Conservation (phyloP, 768 basidiomycete genomes). For the Boletus sp. region DNA sequence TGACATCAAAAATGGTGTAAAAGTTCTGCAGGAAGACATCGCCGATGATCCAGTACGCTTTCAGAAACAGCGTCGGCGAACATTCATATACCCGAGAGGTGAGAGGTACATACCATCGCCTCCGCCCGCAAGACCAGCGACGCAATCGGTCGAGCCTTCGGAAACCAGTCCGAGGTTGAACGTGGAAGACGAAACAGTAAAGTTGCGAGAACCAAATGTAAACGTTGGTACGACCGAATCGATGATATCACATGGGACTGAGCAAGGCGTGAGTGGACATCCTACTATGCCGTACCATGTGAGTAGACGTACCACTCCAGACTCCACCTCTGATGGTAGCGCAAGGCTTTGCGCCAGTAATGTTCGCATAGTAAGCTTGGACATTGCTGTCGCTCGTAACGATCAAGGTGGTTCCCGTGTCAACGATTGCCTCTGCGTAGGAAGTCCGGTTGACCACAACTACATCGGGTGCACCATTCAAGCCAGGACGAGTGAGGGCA, state of each 20-base stretch:
- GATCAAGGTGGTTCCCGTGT: slow-evolving; percentile 33
- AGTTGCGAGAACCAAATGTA: slow-evolving; percentile 39
- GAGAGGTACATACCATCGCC: slow-evolving; percentile 19
- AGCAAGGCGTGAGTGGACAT: neutral
- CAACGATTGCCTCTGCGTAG: slow-evolving; percentile 33
- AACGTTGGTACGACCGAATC: slow-evolving; percentile 32
- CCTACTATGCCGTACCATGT: neutral
- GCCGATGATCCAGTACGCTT: slow-evolving; percentile 35
- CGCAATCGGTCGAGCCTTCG: slow-evolving; percentile 32
- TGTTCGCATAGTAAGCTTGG: slow-evolving; percentile 26
- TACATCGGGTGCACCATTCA: slow-evolving; percentile 18
- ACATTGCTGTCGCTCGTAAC: slow-evolving; percentile 27
- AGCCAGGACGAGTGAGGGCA: slow-evolving; percentile 25
- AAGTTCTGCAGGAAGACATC: slow-evolving; percentile 36
- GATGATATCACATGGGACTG: slow-evolving; percentile 34
- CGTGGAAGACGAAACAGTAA: slow-evolving; percentile 33
- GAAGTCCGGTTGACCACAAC: slow-evolving; percentile 25
- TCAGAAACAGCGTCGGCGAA: neutral
- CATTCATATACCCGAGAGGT: neutral
- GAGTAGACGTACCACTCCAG: slow-evolving; percentile 34
- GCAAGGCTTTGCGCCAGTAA: slow-evolving; percentile 30
- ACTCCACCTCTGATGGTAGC: slow-evolving; percentile 29
- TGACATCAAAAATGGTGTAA: slow-evolving; percentile 32
- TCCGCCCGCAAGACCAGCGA: slow-evolving; percentile 37
- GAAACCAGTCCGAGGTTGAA: slow-evolving; percentile 44